Conservation (phyloP, 129 eudicot species). For the Oenanthe sinensis region DNA sequence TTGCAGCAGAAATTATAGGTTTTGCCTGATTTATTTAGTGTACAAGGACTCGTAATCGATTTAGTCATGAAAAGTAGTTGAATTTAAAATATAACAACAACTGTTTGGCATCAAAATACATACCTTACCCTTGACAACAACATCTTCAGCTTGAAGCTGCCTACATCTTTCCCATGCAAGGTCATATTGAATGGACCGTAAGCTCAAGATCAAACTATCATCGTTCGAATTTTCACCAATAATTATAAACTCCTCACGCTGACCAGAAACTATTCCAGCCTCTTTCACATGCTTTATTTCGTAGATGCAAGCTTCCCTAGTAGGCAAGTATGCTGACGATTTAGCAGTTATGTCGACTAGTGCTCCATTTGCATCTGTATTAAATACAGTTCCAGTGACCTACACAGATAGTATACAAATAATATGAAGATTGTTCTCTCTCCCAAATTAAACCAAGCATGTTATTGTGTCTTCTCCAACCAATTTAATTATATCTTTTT, state of each 20-base stretch:
- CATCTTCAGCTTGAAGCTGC: constrained; percentile 94
- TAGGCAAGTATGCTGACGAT: constrained; percentile 74
- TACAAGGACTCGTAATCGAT: neutral
- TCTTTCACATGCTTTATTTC: constrained; percentile 58
- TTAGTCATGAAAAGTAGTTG: neutral
- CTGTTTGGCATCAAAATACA: constrained; percentile 8
- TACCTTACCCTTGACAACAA: constrained; percentile 73
- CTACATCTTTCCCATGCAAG: constrained; percentile 97
- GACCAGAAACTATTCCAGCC: constrained; percentile 80
- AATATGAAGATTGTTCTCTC: neutral
- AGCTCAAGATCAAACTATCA: constrained; percentile 73
- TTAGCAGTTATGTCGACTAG: constrained; percentile 70
- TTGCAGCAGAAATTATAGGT: neutral
- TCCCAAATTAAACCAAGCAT: neutral
- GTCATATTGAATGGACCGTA: constrained; percentile 62
- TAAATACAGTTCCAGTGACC: constrained; percentile 82
- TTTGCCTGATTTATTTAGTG: neutral
- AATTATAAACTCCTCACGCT: constrained; percentile 59
- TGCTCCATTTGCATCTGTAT: constrained; percentile 66
- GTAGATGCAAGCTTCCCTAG: constrained; percentile 55
- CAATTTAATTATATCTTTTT: neutral
- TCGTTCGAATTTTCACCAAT: constrained; percentile 66
- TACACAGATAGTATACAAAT: constrained; percentile 12
- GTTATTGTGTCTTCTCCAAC: neutral
- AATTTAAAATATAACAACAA: neutral